Base-by-base conservation (phyloP, 2,329 filamentous ascomycete genomes). In the Aspergillus novofumigatus region DNA sequence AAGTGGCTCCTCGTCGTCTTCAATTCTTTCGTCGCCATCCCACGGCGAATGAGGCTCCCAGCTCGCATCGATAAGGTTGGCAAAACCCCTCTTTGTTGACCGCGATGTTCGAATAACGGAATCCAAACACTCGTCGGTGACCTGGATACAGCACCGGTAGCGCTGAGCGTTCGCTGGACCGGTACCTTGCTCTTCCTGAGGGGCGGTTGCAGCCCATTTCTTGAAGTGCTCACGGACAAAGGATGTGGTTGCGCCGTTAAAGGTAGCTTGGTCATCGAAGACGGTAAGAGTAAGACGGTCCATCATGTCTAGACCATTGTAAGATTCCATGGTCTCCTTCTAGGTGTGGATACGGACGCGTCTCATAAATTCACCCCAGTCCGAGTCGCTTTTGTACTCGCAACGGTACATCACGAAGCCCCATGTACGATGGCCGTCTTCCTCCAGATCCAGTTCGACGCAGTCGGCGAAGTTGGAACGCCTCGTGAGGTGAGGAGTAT, bases 1-100 rank as follows among this genome's bases (percentile, higher is more conserved):
- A 25, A 61, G 26, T 3, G 60, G 54, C 49, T 60, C 53, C 25
- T 53, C 50, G 4, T 8, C 25, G 14, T 55, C 14, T 26, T 55
- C 42, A 44, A 21, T 2, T 4, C 41, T 11, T 20, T 44, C 41
- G 10, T 21, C n/a, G 3, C 17, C 41, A 10, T 44, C 41, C 20
- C 21, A 20, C 3, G 11, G 21, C 17, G n/a, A 20, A 11, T 44
- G 21, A 20, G 21, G 8, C 41, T 44, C 41, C 20, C 41, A 21
- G 8, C 21, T 23, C 41, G n/a, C 21, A 23, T 23, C 21, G 1
- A 44, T 10, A 4, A 11, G 9, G 20, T 44, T 44, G 41, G 11
- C 41, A 21, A 21, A 20, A 21, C 9, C 41, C 41, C 4, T 20
- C 41, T 6, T n/a, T 11, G n/a, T 21, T 44, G 41, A 23, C 21